Evolutionary conservation across 1,284 basidiomycete species (phyloP).

Genomic region (Boletus semigastroideus): DNA sequence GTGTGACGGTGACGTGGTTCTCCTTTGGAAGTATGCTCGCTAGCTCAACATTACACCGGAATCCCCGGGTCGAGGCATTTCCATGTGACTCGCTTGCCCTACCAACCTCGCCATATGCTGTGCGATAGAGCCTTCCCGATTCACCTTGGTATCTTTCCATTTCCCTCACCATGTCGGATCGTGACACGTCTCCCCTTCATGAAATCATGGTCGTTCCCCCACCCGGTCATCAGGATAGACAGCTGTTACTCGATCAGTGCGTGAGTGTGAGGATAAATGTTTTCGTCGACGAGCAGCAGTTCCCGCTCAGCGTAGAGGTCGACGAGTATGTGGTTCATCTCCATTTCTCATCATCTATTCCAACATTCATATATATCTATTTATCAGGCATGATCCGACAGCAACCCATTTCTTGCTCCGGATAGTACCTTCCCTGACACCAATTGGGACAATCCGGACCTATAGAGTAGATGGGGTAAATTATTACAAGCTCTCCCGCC

Average conservation of each 20-base stretch:
- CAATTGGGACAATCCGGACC: slow-evolving; percentile 62
- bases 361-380: slow-evolving; percentile 2
- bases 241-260: slow-evolving; percentile 52
- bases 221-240: slow-evolving; percentile 35
- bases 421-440: slow-evolving; percentile 53
- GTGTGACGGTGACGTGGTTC: no score
- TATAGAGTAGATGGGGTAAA: slow-evolving; percentile 27
- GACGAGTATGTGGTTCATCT: slow-evolving; percentile 54
- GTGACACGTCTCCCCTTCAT: slow-evolving; percentile 39
- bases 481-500: slow-evolving; percentile 68
- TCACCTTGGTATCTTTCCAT: slow-evolving; percentile 4
- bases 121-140: slow-evolving; percentile 11
- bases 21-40: slow-evolving; percentile 15
- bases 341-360: slow-evolving; percentile 5
- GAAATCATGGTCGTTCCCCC: slow-evolving; percentile 53
- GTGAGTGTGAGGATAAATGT: slow-evolving; percentile 64
- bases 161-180: slow-evolving; percentile 19
- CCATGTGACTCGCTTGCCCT: slow-evolving; percentile 17
- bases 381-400: slow-evolving; percentile 55
- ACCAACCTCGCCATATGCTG: slow-evolving; percentile 10
- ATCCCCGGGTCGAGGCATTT: slow-evolving; percentile 22
- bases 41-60: slow-evolving; percentile 9
- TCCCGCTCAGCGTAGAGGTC: slow-evolving; percentile 68
- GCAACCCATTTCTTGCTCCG: slow-evolving; percentile 72
- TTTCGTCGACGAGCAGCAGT: slow-evolving; percentile 51